These are phyloP conservation scores for Tetracentron sinense DNA, from an alignment of 164 flowering plant genomes.

Conservation along the genomic window DNA sequence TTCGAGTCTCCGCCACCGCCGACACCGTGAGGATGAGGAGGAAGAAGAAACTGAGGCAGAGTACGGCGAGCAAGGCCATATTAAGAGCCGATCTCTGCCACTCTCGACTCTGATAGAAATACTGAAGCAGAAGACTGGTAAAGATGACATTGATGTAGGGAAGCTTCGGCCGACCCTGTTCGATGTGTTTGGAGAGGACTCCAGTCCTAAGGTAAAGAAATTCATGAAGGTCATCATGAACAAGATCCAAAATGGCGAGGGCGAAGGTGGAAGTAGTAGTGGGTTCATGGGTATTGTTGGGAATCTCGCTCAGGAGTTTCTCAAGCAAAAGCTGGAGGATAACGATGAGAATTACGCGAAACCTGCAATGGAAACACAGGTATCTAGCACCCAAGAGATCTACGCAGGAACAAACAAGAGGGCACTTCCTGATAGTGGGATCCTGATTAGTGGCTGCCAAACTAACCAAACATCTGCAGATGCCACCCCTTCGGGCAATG, in stretches of 20 bases:
- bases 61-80: conserved; percentile 24
- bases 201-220: conserved; percentile 96
- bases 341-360: conserved; percentile 62
- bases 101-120: conserved; percentile 80
- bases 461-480: conserved; percentile 90
- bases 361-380: conserved; percentile 65
- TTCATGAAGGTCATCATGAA: conserved; percentile 74
- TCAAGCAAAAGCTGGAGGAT: conserved; percentile 76
- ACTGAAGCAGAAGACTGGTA: conserved; percentile 90
- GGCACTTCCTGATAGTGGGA: conserved; percentile 52
- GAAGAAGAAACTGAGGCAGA: conserved; percentile 17
- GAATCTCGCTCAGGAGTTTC: conserved; percentile 62
- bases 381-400: conserved; percentile 61
- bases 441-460: conserved; percentile 90
- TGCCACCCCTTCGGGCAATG: conserved; percentile 64
- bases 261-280: conserved; percentile 33
- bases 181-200: conserved; percentile 80
- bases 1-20: conserved; percentile 23
- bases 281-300: conserved; percentile 77
- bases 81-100: conserved; percentile 70
- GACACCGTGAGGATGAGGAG: conserved; percentile 23
- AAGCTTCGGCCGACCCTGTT: conserved; percentile 76
- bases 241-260: conserved; percentile 50
- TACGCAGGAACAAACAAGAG: conserved; percentile 67
- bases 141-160: conserved; percentile 91